phyloP scores from a whole-genome alignment of 2,329 filamentous ascomycete genomes.

The Elsinoe fawcettii region DNA sequence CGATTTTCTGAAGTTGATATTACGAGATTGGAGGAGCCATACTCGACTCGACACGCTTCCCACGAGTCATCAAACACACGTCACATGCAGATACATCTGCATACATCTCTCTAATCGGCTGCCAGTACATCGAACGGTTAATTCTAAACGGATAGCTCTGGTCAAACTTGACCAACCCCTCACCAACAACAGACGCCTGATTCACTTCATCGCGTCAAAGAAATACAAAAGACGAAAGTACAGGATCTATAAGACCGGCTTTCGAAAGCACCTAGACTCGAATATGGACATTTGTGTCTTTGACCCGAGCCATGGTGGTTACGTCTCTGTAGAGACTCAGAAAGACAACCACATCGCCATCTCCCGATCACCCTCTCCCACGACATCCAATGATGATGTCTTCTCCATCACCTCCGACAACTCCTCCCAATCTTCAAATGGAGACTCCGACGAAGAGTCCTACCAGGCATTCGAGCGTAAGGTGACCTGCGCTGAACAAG shows the following conservation, averaged over 20 bases:
- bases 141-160: conserved; percentile 18
- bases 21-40: neutral
- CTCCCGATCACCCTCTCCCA: conserved; percentile 8
- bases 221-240: conserved; percentile 3
- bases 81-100: conserved; percentile 8
- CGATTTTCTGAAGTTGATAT: neutral
- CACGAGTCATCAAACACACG: neutral
- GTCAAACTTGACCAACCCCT: conserved; percentile 12
- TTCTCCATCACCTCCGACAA: conserved; percentile 14
- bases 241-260: conserved; percentile 2
- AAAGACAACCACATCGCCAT: conserved; percentile 7
- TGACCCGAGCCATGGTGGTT: conserved; percentile 15
- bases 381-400: conserved; percentile 1
- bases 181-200: conserved; percentile 2
- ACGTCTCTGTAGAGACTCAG: conserved; percentile 7
- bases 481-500: conserved; percentile 10
- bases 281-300: conserved; percentile 14
- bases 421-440: conserved; percentile 12
- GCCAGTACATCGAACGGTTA: conserved; percentile 17
- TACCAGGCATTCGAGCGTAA: conserved; percentile 12
- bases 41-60: neutral
- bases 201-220: conserved; percentile 8
- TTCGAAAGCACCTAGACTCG: neutral
- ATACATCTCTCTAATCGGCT: conserved; percentile 12
- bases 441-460: conserved; percentile 13